Conservation (phyloP, 2,329 filamentous ascomycete genomes). For the Cytospora piceicola region DNA sequence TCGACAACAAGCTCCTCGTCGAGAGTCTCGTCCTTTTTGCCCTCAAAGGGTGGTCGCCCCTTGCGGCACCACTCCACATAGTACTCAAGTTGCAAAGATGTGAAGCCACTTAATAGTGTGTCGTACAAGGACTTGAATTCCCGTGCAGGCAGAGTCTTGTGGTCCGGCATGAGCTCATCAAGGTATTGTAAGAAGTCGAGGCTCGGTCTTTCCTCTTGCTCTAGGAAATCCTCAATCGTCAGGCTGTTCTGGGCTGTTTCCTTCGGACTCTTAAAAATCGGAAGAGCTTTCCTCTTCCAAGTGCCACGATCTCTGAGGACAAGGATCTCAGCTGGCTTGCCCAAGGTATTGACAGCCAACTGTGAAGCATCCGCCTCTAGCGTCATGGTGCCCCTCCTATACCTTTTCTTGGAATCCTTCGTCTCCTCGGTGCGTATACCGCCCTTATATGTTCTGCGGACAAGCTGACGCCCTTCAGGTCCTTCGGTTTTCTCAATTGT, state of each 20-base stretch:
- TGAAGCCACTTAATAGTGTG: slow-evolving; percentile 51
- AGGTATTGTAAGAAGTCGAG: slow-evolving; percentile 48
- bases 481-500: neutral
- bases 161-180: slow-evolving; percentile 52
- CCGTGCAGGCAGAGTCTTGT: slow-evolving; percentile 42
- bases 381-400: slow-evolving; percentile 26
- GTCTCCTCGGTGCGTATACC: neutral
- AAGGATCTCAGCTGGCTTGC: slow-evolving; percentile 49
- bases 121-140: slow-evolving; percentile 49
- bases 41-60: slow-evolving; percentile 22
- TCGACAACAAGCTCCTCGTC: neutral
- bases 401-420: slow-evolving; percentile 28
- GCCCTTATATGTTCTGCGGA: neutral
- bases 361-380: slow-evolving; percentile 21
- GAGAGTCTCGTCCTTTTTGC: slow-evolving; percentile 33
- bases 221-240: slow-evolving; percentile 17
- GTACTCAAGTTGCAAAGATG: slow-evolving; percentile 46
- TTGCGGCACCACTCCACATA: slow-evolving; percentile 41
- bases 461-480: neutral
- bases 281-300: slow-evolving; percentile 20
- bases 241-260: neutral
- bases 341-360: slow-evolving; percentile 43
- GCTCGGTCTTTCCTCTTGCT: slow-evolving; percentile 34
- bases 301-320: slow-evolving; percentile 47
- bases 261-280: neutral